phyloP scores from a whole-genome alignment of 2,329 filamentous ascomycete species.

The Neocucurbitaria cava region DNA sequence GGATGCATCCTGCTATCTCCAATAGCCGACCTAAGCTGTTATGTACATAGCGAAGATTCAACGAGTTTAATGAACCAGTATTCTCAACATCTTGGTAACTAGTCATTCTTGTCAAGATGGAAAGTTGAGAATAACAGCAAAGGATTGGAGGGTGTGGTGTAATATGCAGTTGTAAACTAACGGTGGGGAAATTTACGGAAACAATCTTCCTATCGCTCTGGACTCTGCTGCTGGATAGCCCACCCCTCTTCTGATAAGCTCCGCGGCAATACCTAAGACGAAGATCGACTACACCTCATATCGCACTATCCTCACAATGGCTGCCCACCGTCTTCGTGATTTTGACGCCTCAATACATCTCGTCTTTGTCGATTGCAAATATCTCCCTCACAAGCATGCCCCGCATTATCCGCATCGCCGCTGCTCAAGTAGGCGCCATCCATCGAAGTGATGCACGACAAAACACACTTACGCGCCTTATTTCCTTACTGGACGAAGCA shows the following conservation, averaged over 20 bases:
- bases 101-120: no score
- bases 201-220: not conserved
- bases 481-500: conserved; percentile 56
- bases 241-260: not conserved
- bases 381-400: conserved; percentile 31
- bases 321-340: not conserved
- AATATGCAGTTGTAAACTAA: not conserved
- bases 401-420: conserved; percentile 55
- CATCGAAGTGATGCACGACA: conserved; percentile 49
- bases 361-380: not conserved
- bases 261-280: not conserved
- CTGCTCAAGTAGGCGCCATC: conserved; percentile 60
- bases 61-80: not conserved
- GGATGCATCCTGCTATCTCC: not conserved
- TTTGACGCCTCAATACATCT: not conserved
- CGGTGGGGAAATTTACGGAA: not conserved
- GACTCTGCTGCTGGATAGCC: no score
- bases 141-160: not conserved
- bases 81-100: not conserved
- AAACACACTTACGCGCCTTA: conserved; percentile 56
- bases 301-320: not conserved
- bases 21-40: not conserved
- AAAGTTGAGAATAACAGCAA: not conserved
- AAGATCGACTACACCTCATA: not conserved
- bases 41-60: not conserved